A percentile compares a stretch with the other conserved stretches of the same genome.
These are phyloP conservation scores for Penicillium concentricum DNA, from an alignment of 2,329 filamentous ascomycete genomes.

Conservation along the genomic window DNA sequence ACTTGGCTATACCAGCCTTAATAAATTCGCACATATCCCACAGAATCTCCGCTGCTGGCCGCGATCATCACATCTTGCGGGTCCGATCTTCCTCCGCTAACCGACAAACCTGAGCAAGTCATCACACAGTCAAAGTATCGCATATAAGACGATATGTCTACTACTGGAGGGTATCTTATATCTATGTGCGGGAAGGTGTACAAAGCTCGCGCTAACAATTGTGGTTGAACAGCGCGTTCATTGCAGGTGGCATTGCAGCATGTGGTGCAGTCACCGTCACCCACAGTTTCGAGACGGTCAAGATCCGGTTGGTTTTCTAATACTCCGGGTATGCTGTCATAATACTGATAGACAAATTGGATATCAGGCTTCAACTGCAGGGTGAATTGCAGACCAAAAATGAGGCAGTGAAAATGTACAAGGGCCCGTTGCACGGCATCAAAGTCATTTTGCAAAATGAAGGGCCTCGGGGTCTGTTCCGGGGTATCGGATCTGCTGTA, in stretches of 20 bases:
- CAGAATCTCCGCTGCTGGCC: background rate
- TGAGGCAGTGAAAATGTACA: constrained; percentile 83
- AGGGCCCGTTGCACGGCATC: constrained; percentile 86
- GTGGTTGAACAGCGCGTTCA: constrained; percentile 65
- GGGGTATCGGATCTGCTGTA: constrained; percentile 82
- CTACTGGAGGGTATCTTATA: constrained; percentile 50
- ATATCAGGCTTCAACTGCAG: constrained; percentile 80
- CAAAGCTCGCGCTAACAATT: constrained; percentile 11
- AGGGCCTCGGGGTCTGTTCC: constrained; percentile 78
- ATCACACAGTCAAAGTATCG: background rate
- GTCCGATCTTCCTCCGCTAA: constrained; percentile 22
- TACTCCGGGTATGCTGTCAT: background rate
- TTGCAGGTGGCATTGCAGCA: constrained; percentile 93
- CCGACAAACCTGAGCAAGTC: constrained; percentile 8
- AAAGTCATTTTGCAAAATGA: constrained; percentile 88
- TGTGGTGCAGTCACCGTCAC: constrained; percentile 97
- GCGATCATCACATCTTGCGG: constrained; percentile 1
- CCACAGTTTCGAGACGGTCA: constrained; percentile 97
- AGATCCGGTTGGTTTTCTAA: constrained; percentile 72
- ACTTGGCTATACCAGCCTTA: background rate
- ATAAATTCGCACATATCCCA: background rate
- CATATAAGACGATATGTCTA: constrained; percentile 47
- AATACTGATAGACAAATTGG: constrained; percentile 1
- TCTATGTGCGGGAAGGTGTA: background rate
- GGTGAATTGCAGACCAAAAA: constrained; percentile 88